These are phyloP conservation scores for Chenopodium berlandieri DNA, from an alignment of 148 eudicot genomes.

Conservation along the genomic window DNA sequence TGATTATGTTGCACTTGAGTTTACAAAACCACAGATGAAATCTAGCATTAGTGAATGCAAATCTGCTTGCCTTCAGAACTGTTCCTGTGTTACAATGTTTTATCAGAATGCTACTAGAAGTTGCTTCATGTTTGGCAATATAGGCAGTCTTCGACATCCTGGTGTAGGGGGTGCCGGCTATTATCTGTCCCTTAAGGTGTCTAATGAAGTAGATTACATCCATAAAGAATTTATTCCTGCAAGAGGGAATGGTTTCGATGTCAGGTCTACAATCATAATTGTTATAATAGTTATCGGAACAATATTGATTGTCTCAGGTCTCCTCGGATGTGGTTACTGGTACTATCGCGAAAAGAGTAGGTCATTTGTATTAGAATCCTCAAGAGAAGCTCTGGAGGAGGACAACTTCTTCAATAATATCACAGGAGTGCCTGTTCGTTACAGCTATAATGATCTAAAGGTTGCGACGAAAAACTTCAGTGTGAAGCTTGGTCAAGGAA, in stretches of 20 bases:
- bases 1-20: constrained; percentile 5
- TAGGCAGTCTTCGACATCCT: constrained; percentile 16
- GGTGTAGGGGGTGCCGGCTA: background rate
- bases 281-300: constrained; percentile 20
- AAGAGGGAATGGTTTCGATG: constrained; percentile 1
- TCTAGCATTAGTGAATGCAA: constrained; percentile 8
- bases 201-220: background rate
- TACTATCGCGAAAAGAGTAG: background rate
- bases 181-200: constrained; percentile 9
- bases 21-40: constrained; percentile 12
- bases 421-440: constrained; percentile 29
- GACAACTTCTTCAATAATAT: constrained; percentile 21
- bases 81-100: constrained; percentile 13
- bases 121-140: constrained; percentile 7
- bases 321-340: constrained; percentile 20
- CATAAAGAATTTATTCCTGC: background rate
- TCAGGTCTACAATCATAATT: background rate
- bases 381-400: constrained; percentile 21
- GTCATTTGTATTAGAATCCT: background rate
- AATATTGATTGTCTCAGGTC: constrained; percentile 14
- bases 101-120: constrained; percentile 6
- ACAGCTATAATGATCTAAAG: constrained; percentile 26
- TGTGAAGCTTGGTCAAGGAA: constrained; percentile 31
- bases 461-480: constrained; percentile 28
- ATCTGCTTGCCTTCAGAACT: constrained; percentile 5